phyloP scores from a whole-genome alignment of 164 flowering plant species.

The Sedum album region DNA sequence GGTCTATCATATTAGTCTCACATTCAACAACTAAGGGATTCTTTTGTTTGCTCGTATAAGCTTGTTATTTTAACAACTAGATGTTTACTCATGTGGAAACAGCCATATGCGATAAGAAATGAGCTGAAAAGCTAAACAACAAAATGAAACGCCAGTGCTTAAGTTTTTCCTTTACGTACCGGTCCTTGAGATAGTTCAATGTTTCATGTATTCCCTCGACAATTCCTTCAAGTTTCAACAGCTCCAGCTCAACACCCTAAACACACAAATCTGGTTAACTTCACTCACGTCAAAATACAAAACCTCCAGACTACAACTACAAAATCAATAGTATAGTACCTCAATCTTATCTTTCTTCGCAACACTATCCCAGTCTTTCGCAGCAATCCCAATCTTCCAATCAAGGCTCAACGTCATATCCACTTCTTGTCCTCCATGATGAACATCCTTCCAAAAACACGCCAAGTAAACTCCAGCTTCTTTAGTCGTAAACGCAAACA shows the following conservation, averaged over 20 bases:
- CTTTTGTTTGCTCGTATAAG: neutral
- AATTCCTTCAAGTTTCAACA: constrained; percentile 83
- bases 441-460: constrained; percentile 29
- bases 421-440: neutral
- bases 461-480: constrained; percentile 43
- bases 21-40: too few species aligned
- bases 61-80: neutral
- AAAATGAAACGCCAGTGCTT: neutral
- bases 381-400: constrained; percentile 90
- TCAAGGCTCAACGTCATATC: constrained; percentile 66
- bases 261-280: neutral
- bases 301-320: neutral
- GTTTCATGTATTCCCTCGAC: constrained; percentile 91
- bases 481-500: constrained; percentile 42
- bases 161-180: constrained; percentile 26
- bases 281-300: neutral
- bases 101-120: neutral
- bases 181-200: constrained; percentile 55
- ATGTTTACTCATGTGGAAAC: neutral
- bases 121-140: neutral
- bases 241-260: constrained; percentile 92
- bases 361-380: constrained; percentile 96
- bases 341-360: constrained; percentile 86
- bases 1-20: too few species aligned
- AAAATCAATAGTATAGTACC: constrained; percentile 22